Evolutionary conservation across 1,139 yeast species (phyloP), one percentile per base, ranked within the genome.

Genomic region (Entelexis paramagnoliae): DNA sequence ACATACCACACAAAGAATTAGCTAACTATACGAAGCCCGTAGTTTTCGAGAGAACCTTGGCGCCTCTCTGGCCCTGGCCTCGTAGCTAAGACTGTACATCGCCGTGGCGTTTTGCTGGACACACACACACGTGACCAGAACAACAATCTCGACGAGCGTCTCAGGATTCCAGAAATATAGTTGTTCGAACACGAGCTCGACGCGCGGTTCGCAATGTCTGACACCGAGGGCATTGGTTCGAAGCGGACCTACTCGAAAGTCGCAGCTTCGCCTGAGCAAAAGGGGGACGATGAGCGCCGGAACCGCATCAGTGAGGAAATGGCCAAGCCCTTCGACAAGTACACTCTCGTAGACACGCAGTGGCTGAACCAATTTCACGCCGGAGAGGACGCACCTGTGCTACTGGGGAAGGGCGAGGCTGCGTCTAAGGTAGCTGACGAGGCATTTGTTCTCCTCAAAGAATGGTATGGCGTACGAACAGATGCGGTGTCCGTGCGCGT

Each of bases 401-500:
- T 50, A 2, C 41, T 45, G 6, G 50, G 47, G 8, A 34, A 29
- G 16, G 46, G 46, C 19, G 46, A 42, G 17, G 46, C 46, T 3
- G 46, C 36, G 17, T 22, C 46, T 2, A 22, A 17, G 20, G 42
- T 52, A 2, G 44, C 55, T 0, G 28, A n/a, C 4, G 34, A 28
- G 9, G 52, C 49, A 17, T 53, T 43, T 43, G 49, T 46, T 2
- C 36, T 34, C 6, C 42, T 58, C 5, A 46, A 11, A 3, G 44
- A 42, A 24, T 56, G 58, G 59, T 57, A 50, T 29, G 54, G 56
- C 33, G 11, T 42, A 20, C 45, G 50, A 28, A 29, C 16, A 14
- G 22, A 35, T 14, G 19, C 39, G 1, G 30, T 51, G 29, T 49
- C 54, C 19, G 17, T 48, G 10, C 49, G 50, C 13, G 42, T 55